Conservation (phyloP, 23 red algal species). For the Gracilaria gracilis region DNA sequence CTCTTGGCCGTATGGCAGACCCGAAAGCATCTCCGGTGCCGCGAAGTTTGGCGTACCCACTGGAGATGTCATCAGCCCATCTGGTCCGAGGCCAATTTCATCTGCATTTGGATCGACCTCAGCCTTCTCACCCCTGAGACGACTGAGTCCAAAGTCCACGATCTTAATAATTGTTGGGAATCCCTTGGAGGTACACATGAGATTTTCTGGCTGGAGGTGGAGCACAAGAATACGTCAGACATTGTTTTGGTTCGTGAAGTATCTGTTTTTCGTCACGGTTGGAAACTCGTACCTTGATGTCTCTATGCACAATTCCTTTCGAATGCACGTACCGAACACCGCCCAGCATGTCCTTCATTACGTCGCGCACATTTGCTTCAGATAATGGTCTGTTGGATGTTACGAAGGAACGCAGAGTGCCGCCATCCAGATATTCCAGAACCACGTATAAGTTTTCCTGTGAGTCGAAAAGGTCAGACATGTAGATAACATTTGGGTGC, state of each 20-base stretch:
- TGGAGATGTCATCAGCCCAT: slow-evolving; percentile 72
- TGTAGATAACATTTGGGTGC: slow-evolving; percentile 69
- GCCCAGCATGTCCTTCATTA: slow-evolving; percentile 68
- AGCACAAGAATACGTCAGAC: background rate
- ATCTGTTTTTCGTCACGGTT: background rate
- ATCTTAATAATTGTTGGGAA: slow-evolving; percentile 78
- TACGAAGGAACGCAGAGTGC: slow-evolving; percentile 62
- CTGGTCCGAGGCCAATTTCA: slow-evolving; percentile 39
- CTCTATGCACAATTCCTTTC: slow-evolving; percentile 78
- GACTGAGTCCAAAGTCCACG: slow-evolving; percentile 84
- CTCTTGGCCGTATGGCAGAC: slow-evolving; percentile 67
- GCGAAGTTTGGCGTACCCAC: slow-evolving; percentile 81
- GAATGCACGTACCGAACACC: slow-evolving; percentile 72
- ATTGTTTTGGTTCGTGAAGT: background rate
- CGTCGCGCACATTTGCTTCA: slow-evolving; percentile 51
- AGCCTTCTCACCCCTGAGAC: background rate
- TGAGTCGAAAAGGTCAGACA: slow-evolving; percentile 81
- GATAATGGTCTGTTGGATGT: slow-evolving; percentile 49
- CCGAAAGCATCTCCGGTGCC: slow-evolving; percentile 79
- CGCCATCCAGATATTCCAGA: slow-evolving; percentile 74
- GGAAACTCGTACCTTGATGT: slow-evolving; percentile 51
- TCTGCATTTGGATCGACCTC: background rate
- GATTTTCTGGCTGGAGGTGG: slow-evolving; percentile 78
- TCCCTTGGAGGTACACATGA: slow-evolving; percentile 58
- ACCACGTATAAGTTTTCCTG: slow-evolving; percentile 75